Evolutionary conservation across 805 yeast species (phyloP).

Genomic region (Lachancea waltii): DNA sequence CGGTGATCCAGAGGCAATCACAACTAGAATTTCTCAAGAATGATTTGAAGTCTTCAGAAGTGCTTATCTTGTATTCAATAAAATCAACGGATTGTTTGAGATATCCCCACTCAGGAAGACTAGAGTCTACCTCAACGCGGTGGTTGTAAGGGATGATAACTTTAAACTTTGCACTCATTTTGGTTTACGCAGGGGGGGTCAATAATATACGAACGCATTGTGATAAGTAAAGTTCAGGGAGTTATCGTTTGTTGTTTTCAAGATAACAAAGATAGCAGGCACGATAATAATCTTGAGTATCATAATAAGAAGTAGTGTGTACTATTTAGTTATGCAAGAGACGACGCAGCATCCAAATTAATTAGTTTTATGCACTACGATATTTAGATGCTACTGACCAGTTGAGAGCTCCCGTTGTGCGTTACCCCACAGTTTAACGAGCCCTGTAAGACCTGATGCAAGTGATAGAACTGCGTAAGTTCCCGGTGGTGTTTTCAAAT

Average conservation of each 20-base stretch:
- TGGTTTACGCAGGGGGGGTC: too few species aligned
- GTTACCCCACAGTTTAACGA: slow-evolving; percentile 27
- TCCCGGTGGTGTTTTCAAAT: slow-evolving; percentile 32
- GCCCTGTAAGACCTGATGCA: slow-evolving; percentile 28
- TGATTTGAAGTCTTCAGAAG: slow-evolving; percentile 36
- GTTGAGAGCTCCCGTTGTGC: slow-evolving; percentile 17
- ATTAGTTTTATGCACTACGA: too few species aligned
- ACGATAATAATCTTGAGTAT: too few species aligned
- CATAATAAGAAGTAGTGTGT: too few species aligned
- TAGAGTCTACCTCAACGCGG: slow-evolving; percentile 41
- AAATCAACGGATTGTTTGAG: slow-evolving; percentile 39
- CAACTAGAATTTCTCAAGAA: slow-evolving; percentile 40
- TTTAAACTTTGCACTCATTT: slow-evolving; percentile 14
- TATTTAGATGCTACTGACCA: too few species aligned
- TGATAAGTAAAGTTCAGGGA: background rate
- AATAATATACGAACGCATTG: too few species aligned
- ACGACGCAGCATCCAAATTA: too few species aligned
- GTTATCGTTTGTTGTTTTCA: background rate
- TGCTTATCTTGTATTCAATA: slow-evolving; percentile 36
- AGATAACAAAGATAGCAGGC: too few species aligned
- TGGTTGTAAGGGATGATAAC: slow-evolving; percentile 31
- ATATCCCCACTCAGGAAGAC: slow-evolving; percentile 40
- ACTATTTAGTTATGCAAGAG: too few species aligned
- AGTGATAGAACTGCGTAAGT: slow-evolving; percentile 28
- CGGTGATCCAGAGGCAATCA: slow-evolving; percentile 49